A percentile compares a stretch with the other conserved stretches of the same genome.
Conservation (phyloP, 208 protist genomes). For the Tritrichomonas foetus region DNA sequence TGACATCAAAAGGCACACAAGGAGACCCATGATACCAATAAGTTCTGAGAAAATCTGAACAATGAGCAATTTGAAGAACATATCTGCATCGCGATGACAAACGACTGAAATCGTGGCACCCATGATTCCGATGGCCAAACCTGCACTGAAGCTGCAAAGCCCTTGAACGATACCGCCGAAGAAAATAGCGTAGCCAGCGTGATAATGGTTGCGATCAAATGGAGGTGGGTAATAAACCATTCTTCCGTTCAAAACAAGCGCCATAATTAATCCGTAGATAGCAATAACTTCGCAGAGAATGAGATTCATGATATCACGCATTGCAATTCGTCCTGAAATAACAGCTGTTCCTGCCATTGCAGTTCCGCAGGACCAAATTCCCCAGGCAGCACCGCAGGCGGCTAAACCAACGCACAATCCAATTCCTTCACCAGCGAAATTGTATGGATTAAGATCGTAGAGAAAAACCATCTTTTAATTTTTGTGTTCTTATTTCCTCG, state of each 20-base stretch:
- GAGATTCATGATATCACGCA: conserved; percentile 39
- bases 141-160: neutral
- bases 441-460: neutral
- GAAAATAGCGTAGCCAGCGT: neutral
- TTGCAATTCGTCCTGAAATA: conserved; percentile 30
- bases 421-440: neutral
- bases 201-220: neutral
- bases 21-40: conserved; percentile 40
- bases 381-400: neutral
- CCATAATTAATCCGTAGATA: conserved; percentile 39
- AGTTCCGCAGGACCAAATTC: conserved; percentile 31
- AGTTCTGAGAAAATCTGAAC: conserved; percentile 40
- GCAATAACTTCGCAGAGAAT: conserved; percentile 42
- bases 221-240: no score
- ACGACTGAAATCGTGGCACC: conserved; percentile 16
- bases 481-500: no score
- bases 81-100: conserved; percentile 26
- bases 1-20: conserved; percentile 14
- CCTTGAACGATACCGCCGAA: conserved; percentile 14
- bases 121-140: neutral
- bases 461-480: neutral
- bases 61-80: conserved; percentile 39
- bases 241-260: neutral
- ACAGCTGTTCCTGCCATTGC: neutral
- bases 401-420: conserved; percentile 20